Percentiles rank a stretch among this genome's conserved stretches.
These are phyloP conservation scores for Rosa multiflora DNA, from an alignment of 306 rosid genomes.

Conservation along the genomic window DNA sequence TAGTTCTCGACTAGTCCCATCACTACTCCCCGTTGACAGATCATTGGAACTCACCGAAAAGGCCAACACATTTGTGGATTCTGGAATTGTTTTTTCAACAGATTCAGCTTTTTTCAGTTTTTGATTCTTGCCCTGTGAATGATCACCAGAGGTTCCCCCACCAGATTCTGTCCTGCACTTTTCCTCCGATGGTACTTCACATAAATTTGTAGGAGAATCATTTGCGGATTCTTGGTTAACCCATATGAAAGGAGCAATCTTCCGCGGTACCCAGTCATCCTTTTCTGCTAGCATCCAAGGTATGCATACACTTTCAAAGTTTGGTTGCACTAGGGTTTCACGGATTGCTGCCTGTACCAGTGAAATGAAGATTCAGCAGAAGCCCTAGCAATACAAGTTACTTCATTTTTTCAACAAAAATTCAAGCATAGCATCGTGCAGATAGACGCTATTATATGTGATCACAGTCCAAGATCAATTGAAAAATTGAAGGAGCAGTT, in stretches of 20 bases:
- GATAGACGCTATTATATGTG: background rate
- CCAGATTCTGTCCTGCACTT: conserved; percentile 41
- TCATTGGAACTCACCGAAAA: conserved; percentile 24
- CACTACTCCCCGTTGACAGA: conserved; percentile 28
- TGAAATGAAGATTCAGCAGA: conserved; percentile 32
- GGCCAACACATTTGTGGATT: conserved; percentile 36
- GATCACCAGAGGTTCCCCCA: conserved; percentile 34
- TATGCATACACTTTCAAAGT: conserved; percentile 60
- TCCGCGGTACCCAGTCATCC: conserved; percentile 80
- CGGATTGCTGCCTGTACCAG: conserved; percentile 63
- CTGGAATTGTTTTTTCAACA: conserved; percentile 35
- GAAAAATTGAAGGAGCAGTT: background rate
- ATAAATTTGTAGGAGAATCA: conserved; percentile 34
- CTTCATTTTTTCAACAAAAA: background rate
- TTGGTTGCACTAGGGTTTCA: conserved; percentile 82
- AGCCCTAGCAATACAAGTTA: conserved; percentile 6
- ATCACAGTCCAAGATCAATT: background rate
- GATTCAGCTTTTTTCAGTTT: conserved; percentile 26
- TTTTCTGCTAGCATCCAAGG: conserved; percentile 93
- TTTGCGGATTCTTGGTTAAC: conserved; percentile 52
- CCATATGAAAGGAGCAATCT: conserved; percentile 81
- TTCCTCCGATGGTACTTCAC: conserved; percentile 34
- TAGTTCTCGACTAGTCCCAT: conserved; percentile 36
- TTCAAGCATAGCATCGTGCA: background rate
- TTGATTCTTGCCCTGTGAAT: conserved; percentile 32